Percentiles rank a stretch among this genome's conserved stretches.
Conservation (phyloP, 768 basidiomycete species). For the Suillus americanus region DNA sequence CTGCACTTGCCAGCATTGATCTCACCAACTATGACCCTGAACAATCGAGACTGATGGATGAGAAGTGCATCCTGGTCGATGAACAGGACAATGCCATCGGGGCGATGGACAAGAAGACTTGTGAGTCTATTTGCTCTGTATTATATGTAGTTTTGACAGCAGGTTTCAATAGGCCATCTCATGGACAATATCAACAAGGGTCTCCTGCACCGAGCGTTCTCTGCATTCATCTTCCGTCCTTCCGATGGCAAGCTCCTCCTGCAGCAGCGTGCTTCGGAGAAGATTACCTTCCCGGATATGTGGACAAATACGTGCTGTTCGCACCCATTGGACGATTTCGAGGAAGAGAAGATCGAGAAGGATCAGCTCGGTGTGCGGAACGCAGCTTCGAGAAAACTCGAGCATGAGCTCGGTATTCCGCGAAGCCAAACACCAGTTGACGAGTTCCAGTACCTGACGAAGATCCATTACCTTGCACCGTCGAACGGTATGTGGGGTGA, state of each 20-base stretch:
- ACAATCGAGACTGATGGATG: slow-evolving; percentile 95
- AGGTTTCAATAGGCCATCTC: slow-evolving; percentile 69
- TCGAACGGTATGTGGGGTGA: slow-evolving; percentile 95
- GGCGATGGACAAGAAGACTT: slow-evolving; percentile 94
- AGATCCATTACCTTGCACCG: slow-evolving; percentile 97
- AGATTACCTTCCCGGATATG: slow-evolving; percentile 99
- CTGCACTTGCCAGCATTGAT: slow-evolving; percentile 72
- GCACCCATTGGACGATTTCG: slow-evolving; percentile 92
- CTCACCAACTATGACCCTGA: slow-evolving; percentile 85
- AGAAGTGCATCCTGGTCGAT: slow-evolving; percentile 89
- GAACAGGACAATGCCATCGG: slow-evolving; percentile 84
- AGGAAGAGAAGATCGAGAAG: slow-evolving; percentile 72
- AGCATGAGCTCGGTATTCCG: slow-evolving; percentile 96
- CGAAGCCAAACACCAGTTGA: slow-evolving; percentile 72
- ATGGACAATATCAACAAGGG: slow-evolving; percentile 97
- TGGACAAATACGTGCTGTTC: slow-evolving; percentile 99
- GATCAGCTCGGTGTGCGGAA: slow-evolving; percentile 81
- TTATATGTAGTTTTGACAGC: not conserved
- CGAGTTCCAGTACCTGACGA: slow-evolving; percentile 90
- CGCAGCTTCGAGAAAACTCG: slow-evolving; percentile 94
- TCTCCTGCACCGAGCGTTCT: slow-evolving; percentile 96
- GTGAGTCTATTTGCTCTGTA: slow-evolving; percentile 44
- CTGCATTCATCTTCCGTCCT: slow-evolving; percentile 94
- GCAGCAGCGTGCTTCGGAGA: slow-evolving; percentile 95
- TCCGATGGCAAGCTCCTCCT: slow-evolving; percentile 90